phyloP scores from a whole-genome alignment of 768 basidiomycete species.

The Lactarius hatsudake region DNA sequence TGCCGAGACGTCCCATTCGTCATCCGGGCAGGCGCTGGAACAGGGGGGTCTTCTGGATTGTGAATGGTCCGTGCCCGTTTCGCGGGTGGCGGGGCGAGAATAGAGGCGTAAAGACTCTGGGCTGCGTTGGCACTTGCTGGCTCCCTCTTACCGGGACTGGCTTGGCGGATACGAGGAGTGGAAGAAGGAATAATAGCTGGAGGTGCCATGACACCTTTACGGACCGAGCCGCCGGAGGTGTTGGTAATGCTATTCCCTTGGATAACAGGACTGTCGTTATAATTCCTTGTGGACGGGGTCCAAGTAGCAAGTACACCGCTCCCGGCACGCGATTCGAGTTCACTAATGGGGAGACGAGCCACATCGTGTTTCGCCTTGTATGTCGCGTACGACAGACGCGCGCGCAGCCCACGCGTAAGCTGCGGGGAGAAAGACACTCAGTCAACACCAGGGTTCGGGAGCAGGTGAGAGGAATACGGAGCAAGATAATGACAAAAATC shows the following conservation, averaged over 20 bases:
- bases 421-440: slow-evolving; percentile 37
- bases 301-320: slow-evolving; percentile 36
- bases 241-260: slow-evolving; percentile 44
- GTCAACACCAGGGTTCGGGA: slow-evolving; percentile 26
- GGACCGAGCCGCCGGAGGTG: slow-evolving; percentile 25
- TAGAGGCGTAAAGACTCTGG: slow-evolving; percentile 68
- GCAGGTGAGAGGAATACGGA: background rate
- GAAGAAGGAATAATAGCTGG: slow-evolving; percentile 33
- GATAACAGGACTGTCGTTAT: slow-evolving; percentile 52
- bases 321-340: slow-evolving; percentile 63
- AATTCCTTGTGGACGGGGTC: slow-evolving; percentile 35
- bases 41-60: slow-evolving; percentile 67
- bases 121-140: slow-evolving; percentile 39
- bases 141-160: slow-evolving; percentile 30
- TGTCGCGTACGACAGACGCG: slow-evolving; percentile 78
- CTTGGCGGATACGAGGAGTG: slow-evolving; percentile 15
- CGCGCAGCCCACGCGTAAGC: slow-evolving; percentile 78
- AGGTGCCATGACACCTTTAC: slow-evolving; percentile 47
- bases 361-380: slow-evolving; percentile 81
- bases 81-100: slow-evolving; percentile 71
- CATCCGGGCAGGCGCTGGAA: slow-evolving; percentile 46
- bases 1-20: slow-evolving; percentile 30
- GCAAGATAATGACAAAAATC: slow-evolving; percentile 1
- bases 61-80: slow-evolving; percentile 80
- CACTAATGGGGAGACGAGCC: slow-evolving; percentile 59